Evolutionary conservation across 257 asterid species (phyloP), one percentile per base, ranked within the genome.

Genomic region (Ligustrum vulgare): DNA sequence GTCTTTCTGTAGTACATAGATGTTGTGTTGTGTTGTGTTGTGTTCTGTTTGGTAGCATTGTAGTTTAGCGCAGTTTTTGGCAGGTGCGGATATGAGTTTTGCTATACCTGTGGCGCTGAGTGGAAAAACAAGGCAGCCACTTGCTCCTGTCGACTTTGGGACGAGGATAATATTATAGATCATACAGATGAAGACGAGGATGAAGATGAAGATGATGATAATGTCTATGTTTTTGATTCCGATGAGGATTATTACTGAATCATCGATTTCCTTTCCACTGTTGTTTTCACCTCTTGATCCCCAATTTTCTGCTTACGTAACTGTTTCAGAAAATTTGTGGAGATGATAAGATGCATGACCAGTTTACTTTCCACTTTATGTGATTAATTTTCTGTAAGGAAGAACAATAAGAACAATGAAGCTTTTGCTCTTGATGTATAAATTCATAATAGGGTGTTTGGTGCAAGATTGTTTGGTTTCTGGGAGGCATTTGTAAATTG

Each of bases 21-120:
- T 54, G 11, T 54, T 16, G 60, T 49, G 31, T 28, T 28, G 60
- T 49, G 31, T 28, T 28, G 31, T 28, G n/a, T 18, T 16, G 8
- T 49, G 63, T 18, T 54, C 8, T 54, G 10, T 54, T 54, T 4
- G 8, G 63, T 54, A 51, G 62, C 62, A 51, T 54, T n/a, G 25
- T 54, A n/a, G 63, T 54, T 54, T 16, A 54, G 12, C 10, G 4
- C 16, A 41, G 73, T 51, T 71, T 51, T 33, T 54, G 33, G 75
- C 86, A 85, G 86, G 80, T 85, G 89, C 72, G 86, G 89, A 9
- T 56, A 71, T 49, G 84, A 85, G 54, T 85, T 85, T 60, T 85
- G 89, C 75, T 85, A 83, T 60, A 83, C 84, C 8, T 85, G 87
- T 79, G 87, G 89, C 39, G 82, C 84, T 0, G 89, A 83, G 69